These are phyloP conservation scores for Umbelopsis sp. DNA, from an alignment of 371 early-diverging fungal species.

Conservation along the genomic window DNA sequence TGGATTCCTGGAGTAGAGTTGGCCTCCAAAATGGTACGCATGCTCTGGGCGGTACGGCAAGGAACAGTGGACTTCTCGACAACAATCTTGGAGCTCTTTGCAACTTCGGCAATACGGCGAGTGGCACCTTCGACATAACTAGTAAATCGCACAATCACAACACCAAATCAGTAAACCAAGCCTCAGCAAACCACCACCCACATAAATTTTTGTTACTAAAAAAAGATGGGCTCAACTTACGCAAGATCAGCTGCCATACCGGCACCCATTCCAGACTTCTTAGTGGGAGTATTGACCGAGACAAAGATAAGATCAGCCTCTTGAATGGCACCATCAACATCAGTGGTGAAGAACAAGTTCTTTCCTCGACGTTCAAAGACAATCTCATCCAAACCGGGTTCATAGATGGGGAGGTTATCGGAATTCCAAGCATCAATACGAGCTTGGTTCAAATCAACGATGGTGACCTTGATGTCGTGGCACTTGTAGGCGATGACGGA, in stretches of 20 bases:
- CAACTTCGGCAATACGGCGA: conserved; percentile 84
- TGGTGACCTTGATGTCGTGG: conserved; percentile 87
- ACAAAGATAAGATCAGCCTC: conserved; percentile 91
- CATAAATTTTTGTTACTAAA: background rate
- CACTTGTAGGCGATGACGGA: conserved; percentile 90
- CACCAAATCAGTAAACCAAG: conserved; percentile 13
- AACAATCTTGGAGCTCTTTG: conserved; percentile 86
- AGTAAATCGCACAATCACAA: background rate
- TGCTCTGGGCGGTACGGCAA: conserved; percentile 90
- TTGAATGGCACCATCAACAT: conserved; percentile 73
- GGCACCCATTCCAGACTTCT: conserved; percentile 79
- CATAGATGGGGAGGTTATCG: conserved; percentile 85
- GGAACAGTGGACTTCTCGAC: conserved; percentile 97
- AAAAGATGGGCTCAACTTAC: conserved; percentile 47
- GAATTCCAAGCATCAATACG: conserved; percentile 80
- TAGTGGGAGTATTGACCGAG: conserved; percentile 90
- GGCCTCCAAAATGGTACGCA: conserved; percentile 87
- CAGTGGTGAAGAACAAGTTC: conserved; percentile 88
- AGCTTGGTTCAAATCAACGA: conserved; percentile 50
- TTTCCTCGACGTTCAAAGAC: conserved; percentile 74
- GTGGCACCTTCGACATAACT: conserved; percentile 84
- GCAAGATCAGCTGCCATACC: conserved; percentile 88
- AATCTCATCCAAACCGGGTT: conserved; percentile 89
- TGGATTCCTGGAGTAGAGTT: conserved; percentile 74
- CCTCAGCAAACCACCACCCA: background rate